Conservation (phyloP, 106 monocot species). For the Platanthera guangdongensis region DNA sequence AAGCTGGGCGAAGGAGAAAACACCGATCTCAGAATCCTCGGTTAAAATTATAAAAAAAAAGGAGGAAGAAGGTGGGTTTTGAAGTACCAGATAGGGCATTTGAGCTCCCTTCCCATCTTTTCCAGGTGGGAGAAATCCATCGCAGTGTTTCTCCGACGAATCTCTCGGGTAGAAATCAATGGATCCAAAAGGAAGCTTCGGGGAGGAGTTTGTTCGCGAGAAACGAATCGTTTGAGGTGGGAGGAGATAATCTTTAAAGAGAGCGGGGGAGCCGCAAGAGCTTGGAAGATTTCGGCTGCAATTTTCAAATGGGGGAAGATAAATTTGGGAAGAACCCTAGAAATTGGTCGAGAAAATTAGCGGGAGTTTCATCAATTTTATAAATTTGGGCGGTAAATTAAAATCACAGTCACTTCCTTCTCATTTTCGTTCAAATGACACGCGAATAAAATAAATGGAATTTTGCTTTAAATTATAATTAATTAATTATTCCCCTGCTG, state of each 20-base stretch:
- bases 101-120: slow-evolving; percentile 88
- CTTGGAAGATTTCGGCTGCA: neutral
- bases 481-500: too few relatives aligned
- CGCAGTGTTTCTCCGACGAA: slow-evolving; percentile 18
- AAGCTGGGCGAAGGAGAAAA: slow-evolving; percentile 34
- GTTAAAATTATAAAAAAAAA: neutral
- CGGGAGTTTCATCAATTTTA: neutral
- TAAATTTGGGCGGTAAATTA: slow-evolving; percentile 6
- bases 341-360: neutral
- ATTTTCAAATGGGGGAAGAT: neutral
- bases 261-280: neutral
- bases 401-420: too few relatives aligned
- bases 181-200: neutral
- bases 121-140: slow-evolving; percentile 62
- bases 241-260: neutral
- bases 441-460: too few relatives aligned
- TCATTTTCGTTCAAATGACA: too few relatives aligned
- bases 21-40: neutral
- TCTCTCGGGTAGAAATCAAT: neutral
- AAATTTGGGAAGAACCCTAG: neutral
- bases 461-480: too few relatives aligned
- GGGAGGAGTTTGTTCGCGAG: neutral
- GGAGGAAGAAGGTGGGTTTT: neutral
- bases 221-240: neutral
- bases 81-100: slow-evolving; percentile 92